A percentile compares a stretch with the other conserved stretches of the same genome.
phyloP scores from a whole-genome alignment of 1,139 yeast species.

The Yamadazyma atlantica region DNA sequence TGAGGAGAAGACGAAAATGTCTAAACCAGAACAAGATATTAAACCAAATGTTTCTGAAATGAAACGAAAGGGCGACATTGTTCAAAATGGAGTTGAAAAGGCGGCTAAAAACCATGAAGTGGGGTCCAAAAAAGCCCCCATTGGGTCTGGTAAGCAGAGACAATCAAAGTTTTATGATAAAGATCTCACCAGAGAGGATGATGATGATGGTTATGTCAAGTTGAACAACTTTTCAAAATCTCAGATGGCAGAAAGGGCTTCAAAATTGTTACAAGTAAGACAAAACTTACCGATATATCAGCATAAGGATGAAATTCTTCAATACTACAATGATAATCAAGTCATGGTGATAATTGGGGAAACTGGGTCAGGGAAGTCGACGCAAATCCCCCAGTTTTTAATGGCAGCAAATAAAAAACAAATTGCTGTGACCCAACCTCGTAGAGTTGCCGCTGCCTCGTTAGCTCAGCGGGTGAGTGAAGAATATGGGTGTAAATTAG shows the following conservation, averaged over 20 bases:
- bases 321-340: conserved; percentile 53
- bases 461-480: conserved; percentile 91
- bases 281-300: conserved; percentile 72
- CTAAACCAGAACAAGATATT: too few relatives aligned
- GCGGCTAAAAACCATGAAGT: too few relatives aligned
- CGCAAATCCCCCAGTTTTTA: conserved; percentile 93
- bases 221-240: conserved; percentile 7
- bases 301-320: conserved; percentile 63
- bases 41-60: too few relatives aligned
- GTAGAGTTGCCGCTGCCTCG: conserved; percentile 96
- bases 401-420: conserved; percentile 51
- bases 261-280: conserved; percentile 49
- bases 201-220: conserved; percentile 20
- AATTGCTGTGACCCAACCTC: conserved; percentile 93
- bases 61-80: too few relatives aligned
- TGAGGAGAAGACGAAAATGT: background rate
- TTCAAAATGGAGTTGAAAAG: too few relatives aligned
- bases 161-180: conserved; percentile 3
- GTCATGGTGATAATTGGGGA: conserved; percentile 90
- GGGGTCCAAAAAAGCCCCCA: too few relatives aligned
- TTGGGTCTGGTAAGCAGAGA: background rate
- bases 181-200: conserved; percentile 10
- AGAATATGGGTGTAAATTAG: conserved; percentile 76
- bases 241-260: conserved; percentile 43
- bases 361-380: conserved; percentile 97